Conservation (phyloP, 2,329 filamentous ascomycete genomes). For the Stromatinia cepivora region DNA sequence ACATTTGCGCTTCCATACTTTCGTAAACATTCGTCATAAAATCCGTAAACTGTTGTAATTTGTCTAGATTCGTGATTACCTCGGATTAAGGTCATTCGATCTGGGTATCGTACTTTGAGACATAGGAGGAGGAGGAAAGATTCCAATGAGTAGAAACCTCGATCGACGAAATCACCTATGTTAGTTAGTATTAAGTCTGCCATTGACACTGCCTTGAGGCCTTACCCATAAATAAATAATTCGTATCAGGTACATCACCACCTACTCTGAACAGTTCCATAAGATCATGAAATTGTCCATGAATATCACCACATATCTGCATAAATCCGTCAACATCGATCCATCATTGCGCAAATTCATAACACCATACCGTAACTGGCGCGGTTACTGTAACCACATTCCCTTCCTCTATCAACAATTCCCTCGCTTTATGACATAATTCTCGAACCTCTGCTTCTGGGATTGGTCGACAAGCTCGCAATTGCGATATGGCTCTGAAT, state of each 20-base stretch:
- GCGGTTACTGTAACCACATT: conserved; percentile 96
- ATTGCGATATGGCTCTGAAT: conserved; percentile 83
- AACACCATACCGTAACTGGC: conserved; percentile 73
- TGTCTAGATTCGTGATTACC: conserved; percentile 96
- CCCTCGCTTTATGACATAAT: conserved; percentile 93
- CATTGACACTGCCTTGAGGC: too few species aligned
- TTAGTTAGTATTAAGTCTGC: conserved; percentile 25
- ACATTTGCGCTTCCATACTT: conserved; percentile 98
- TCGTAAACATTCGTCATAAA: conserved; percentile 94
- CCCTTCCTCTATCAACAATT: conserved; percentile 94
- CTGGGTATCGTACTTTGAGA: conserved; percentile 94
- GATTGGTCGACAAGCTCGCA: conserved; percentile 94
- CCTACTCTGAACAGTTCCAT: conserved; percentile 97
- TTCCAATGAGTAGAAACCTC: conserved; percentile 96
- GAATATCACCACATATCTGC: conserved; percentile 93
- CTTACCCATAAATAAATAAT: conserved; percentile 93
- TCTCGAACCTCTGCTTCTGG: conserved; percentile 94
- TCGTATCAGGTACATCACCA: conserved; percentile 91
- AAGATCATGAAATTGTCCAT: conserved; percentile 93
- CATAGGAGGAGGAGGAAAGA: conserved; percentile 93
- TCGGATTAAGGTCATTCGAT: conserved; percentile 93
- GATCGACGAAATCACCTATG: conserved; percentile 91
- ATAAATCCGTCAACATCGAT: conserved; percentile 18
- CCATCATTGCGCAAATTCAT: conserved; percentile 25
- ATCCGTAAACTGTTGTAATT: conserved; percentile 96